Base-by-base conservation (phyloP, 352 stramenopile genomes). In the Globisporangium paroecandrum region DNA sequence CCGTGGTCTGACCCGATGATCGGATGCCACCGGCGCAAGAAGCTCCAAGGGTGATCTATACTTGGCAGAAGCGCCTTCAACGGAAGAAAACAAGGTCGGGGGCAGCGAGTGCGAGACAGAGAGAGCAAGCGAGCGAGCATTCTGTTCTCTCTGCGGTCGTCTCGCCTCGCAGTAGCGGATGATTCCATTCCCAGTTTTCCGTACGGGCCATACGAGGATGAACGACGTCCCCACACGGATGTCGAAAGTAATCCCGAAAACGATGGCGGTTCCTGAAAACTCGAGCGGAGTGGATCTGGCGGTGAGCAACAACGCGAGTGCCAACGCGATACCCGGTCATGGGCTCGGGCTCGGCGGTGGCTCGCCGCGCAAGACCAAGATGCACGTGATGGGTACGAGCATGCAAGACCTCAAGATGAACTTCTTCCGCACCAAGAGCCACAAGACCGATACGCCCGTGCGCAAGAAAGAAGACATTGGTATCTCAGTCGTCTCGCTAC, bases 171-270 rank as follows among this genome's bases (percentile, higher is more conserved):
- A 43, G 29, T 49, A 32, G 43, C 62, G 63, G 62, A 92, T 92
- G 84, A 74, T 89, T 75, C 69, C 81, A 90, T 88, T 90, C 82
- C 75, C 73, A 47, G 62, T 82, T 89, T 89, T 87, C 74, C 73
- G 76, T n/a, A 93, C 81, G 70, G 78, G 78, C 54, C 83, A 91
- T 78, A 80, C 79, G 70, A 93, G 82, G 80, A 91, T 91, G 82
- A 83, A 74, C 61, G 81, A 93, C 74, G 79, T 68, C 56, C 77
- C 81, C 27, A 75, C 81, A 63, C 76, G 79, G 71, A 91, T 93
- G 82, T 77, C 80, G 41, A 90, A 93, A 89, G 85, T 93, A 62
- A 85, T 90, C 51, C 82, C 82, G 3, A 89, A 88, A 72, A 73
- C 78, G 58, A 64, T 78, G 51, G 69, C 69, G 6, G 70, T 62